Evolutionary conservation across 176 grass and related monocot genomes (phyloP), one percentile per base, ranked within the genome.

Genomic region (Alopecurus myosuroides): DNA sequence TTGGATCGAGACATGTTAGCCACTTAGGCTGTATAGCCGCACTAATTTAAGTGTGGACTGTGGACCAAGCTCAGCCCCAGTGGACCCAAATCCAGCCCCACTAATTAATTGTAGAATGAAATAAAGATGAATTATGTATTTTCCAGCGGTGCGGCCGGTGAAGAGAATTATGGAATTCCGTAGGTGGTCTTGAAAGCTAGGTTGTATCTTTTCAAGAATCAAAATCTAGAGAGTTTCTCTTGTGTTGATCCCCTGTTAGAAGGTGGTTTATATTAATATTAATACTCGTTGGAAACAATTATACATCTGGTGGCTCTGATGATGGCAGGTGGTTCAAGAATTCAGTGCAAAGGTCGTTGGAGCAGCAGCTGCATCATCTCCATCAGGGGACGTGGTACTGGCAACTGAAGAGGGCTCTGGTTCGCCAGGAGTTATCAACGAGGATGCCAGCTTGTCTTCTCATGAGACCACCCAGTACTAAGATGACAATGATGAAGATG

Each of bases 261-360:
- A 41, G 23, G n/a, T 17, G 7, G n/a, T 63, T 78, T 34, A 71
- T 15, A 61, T 72, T 17, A 45, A 71, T 15, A 61, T 72, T 17
- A 45, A 31, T 79, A 1, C 9, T 41, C n/a, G 1, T 78, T 4
- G 52, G 63, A 57, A 81, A 26, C 41, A 12, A 1, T 57, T 30
- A 49, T 55, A 84, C 10, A 51, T 64, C 7, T 13, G 49, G 30
- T 69, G 70, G 40, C 39, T 81, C 26, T 87, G 80, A 49, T 83
- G 37, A 51, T 71, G 3, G 25, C 80, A 98, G 93, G 96, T 70
- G 14, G 96, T 98, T 61, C 44, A 95, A 83, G 89, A 93, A 85
- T 98, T 92, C 84, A 92, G 82, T 84, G 88, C 74, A 69, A 84
- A 68, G 62, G 87, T 83, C 7, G 17, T 45, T 13, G 85, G 41